Percentiles rank a stretch among this genome's conserved stretches.
These are phyloP conservation scores for Mrakia hoshinonis DNA, from an alignment of 768 basidiomycete genomes.

Conservation along the genomic window DNA sequence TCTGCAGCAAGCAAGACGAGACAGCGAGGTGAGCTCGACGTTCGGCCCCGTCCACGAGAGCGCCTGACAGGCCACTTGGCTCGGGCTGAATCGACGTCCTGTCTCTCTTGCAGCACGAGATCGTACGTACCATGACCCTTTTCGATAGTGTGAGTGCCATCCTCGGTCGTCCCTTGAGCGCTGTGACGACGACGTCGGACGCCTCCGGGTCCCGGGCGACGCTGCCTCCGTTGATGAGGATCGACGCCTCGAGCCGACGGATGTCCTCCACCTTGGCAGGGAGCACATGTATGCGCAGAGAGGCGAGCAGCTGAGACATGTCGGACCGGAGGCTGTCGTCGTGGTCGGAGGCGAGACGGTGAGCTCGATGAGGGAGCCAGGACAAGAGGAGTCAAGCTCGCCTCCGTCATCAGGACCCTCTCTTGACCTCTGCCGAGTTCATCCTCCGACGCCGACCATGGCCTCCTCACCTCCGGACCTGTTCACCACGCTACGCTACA, in stretches of 20 bases:
- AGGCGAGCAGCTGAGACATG: background rate
- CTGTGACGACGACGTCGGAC: background rate
- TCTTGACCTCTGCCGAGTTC: too few relatives aligned
- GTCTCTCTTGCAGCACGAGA: too few relatives aligned
- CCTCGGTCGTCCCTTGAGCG: background rate
- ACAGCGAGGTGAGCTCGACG: background rate
- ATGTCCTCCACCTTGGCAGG: background rate
- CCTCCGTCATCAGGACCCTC: too few relatives aligned
- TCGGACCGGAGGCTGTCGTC: too few relatives aligned
- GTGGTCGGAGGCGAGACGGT: too few relatives aligned
- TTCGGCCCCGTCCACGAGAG: background rate
- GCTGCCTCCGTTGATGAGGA: background rate
- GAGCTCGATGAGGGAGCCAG: too few relatives aligned
- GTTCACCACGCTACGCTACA: background rate
- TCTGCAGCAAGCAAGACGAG: background rate
- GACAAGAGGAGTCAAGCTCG: too few relatives aligned
- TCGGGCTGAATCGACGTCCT: too few relatives aligned
- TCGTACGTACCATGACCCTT: slow-evolving; percentile 3
- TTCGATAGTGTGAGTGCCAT: background rate
- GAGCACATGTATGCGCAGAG: background rate
- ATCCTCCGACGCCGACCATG: background rate
- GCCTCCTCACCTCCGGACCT: background rate
- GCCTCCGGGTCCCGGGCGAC: background rate
- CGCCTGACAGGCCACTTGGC: too few relatives aligned
- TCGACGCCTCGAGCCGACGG: background rate